Evolutionary conservation across 345 rosid species (phyloP).

Genomic region (Eucalyptus polyanthemos): DNA sequence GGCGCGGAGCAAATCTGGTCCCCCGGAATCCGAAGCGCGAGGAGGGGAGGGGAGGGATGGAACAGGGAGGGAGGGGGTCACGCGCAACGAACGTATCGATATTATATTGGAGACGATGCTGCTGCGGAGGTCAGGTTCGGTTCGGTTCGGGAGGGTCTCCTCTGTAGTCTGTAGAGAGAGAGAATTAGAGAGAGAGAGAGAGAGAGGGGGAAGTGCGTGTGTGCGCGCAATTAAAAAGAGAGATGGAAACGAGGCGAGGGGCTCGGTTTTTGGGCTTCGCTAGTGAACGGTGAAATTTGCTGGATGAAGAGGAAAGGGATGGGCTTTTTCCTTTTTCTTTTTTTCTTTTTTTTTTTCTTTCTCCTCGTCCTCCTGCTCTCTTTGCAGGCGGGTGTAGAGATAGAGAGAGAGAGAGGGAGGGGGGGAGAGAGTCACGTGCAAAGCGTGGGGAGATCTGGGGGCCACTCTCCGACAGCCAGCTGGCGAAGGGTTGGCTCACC

Average conservation of each 20-base stretch:
- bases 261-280: background rate
- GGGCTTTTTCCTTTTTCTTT: background rate
- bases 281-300: background rate
- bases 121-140: background rate
- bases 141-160: background rate
- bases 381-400: background rate
- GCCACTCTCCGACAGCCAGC: background rate
- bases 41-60: background rate
- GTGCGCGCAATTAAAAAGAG: background rate
- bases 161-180: background rate
- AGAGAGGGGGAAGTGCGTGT: background rate
- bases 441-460: background rate
- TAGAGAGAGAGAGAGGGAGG: background rate
- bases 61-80: background rate
- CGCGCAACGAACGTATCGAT: background rate
- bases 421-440: background rate
- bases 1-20: background rate
- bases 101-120: background rate
- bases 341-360: background rate
- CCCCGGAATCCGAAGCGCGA: background rate
- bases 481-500: background rate
- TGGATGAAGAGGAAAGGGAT: background rate
- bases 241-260: background rate
- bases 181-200: background rate
- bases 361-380: background rate